phyloP scores from a whole-genome alignment of 2,329 filamentous ascomycete genomes.

The Fusarium torreyae region DNA sequence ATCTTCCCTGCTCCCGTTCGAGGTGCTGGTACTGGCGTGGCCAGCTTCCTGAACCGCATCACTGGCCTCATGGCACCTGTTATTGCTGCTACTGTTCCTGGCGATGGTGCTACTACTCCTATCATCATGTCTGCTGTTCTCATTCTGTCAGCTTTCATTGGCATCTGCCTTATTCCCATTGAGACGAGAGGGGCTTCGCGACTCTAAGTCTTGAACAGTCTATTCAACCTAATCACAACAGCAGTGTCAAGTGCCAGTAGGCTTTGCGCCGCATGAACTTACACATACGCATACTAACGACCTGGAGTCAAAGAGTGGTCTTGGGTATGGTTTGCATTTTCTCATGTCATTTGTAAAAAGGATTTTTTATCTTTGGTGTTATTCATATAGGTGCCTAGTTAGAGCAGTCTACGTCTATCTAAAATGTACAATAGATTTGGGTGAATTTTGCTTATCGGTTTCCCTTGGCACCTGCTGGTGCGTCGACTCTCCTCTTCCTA shows the following conservation, averaged over 20 bases:
- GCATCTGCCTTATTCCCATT: slow-evolving; percentile 73
- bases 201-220: slow-evolving; percentile 55
- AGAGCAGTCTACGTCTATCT: slow-evolving; percentile 36
- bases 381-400: slow-evolving; percentile 24
- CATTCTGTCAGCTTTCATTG: slow-evolving; percentile 72
- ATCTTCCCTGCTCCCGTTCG: slow-evolving; percentile 81
- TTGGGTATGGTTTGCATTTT: slow-evolving; percentile 37
- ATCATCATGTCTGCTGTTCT: slow-evolving; percentile 71
- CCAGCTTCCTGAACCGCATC: slow-evolving; percentile 78
- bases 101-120: slow-evolving; percentile 70
- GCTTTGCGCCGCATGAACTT: slow-evolving; percentile 7
- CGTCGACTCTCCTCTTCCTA: slow-evolving; percentile 73
- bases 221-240: slow-evolving; percentile 11
- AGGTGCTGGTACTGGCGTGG: slow-evolving; percentile 80
- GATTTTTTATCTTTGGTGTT: slow-evolving; percentile 20
- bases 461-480: slow-evolving; percentile 72
- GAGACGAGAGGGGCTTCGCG: slow-evolving; percentile 74
- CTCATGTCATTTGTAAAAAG: slow-evolving; percentile 23
- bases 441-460: slow-evolving; percentile 53
- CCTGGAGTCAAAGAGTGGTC: slow-evolving; percentile 43
- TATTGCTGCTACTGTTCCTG: slow-evolving; percentile 73
- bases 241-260: slow-evolving; percentile 10
- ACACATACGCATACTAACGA: slow-evolving; percentile 39
- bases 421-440: slow-evolving; percentile 30
- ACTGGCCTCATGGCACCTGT: slow-evolving; percentile 79